Percentiles rank a stretch among this genome's conserved stretches.
These are phyloP conservation scores for Irpex sp. DNA, from an alignment of 1,284 basidiomycete genomes.

Conservation along the genomic window DNA sequence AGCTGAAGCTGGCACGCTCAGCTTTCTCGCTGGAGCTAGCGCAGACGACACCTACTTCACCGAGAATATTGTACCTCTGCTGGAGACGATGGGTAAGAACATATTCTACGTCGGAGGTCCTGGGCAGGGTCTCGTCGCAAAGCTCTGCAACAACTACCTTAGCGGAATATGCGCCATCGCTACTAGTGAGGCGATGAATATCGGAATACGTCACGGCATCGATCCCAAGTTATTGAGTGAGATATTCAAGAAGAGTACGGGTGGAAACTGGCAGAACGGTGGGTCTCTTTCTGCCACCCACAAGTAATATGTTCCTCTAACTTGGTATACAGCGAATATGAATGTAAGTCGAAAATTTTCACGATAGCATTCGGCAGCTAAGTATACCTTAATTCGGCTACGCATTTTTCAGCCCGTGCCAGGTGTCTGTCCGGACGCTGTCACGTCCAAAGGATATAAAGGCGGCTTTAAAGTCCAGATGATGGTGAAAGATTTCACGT, in stretches of 20 bases:
- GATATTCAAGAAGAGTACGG: constrained; percentile 1
- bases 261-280: constrained; percentile 1
- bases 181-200: constrained; percentile 1
- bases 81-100: constrained; percentile 1
- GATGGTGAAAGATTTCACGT: constrained; percentile 1
- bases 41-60: neutral
- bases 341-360: neutral
- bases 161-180: constrained; percentile 1
- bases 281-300: neutral
- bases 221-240: neutral
- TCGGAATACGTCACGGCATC: neutral
- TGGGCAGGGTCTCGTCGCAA: neutral
- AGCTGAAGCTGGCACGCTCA: neutral
- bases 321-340: neutral
- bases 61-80: neutral
- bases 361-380: neutral
- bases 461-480: neutral
- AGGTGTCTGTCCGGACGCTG: neutral
- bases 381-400: too few species aligned
- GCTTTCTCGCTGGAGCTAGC: neutral
- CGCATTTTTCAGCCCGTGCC: neutral
- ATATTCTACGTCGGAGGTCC: neutral
- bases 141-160: constrained; percentile 1
- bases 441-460: neutral
- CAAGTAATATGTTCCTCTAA: neutral